Base-by-base conservation (phyloP, 305 asterid genomes). In the Solanum hybrid region DNA sequence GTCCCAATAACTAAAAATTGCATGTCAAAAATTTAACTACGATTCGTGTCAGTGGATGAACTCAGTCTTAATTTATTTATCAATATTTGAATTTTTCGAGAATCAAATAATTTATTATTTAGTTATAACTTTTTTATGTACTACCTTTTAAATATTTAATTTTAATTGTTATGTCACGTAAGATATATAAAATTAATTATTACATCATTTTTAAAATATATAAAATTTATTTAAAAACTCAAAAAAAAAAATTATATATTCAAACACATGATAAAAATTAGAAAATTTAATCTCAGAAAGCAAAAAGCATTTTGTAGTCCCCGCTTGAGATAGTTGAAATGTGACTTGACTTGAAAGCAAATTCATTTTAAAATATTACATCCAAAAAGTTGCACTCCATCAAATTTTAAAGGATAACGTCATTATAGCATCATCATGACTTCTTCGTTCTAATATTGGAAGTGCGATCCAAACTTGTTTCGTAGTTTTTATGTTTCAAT, bases 401-500 rank as follows among this genome's bases (percentile, higher is more conserved):
- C 8, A 20, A 78, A 22, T 20, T 13, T 69, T 24, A 69, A 69
- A 69, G 76, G 31, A 78, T 71, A 86, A 91, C 96, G 96, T 96
- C 98, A 95, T 95, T 89, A 93, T 93, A 93, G 92, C 95, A 93
- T 95, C 96, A 94, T 94, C 94, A 89, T 88, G 20, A n/a, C 87
- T 86, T 91, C 88, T 90, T 78, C 86, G 33, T 85, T 87, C 69
- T 69, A n/a, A 18, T 67, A 57, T 69, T 75, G 76, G 9, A 90
- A 92, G 93, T 92, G 94, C 93, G 93, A 91, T 92, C 94, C 84
- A 86, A 90, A 82, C 37, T 28, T 67, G 14, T 64, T 4, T 22
- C 3, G 6, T 9, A 64, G 3, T 67, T 4, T n/a, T n/a, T n/a
- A n/a, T n/a, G 0, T 67, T 71, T 71, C 2, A 26, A 26, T 71